phyloP scores from a whole-genome alignment of 1,284 basidiomycete genomes.

The Moesziomyces globuligerus region DNA sequence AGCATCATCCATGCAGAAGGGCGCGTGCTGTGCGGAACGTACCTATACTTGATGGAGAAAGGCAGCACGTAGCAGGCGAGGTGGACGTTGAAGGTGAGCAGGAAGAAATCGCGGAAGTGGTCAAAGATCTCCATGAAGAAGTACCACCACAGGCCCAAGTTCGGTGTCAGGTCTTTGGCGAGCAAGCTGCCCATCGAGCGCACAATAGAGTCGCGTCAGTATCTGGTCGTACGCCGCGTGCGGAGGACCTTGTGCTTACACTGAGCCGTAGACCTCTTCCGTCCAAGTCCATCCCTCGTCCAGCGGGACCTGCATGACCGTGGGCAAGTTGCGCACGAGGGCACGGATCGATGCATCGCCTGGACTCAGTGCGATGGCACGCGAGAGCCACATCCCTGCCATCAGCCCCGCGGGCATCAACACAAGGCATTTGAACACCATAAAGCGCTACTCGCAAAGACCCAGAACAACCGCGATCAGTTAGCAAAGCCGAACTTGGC shows the following conservation, averaged over 20 bases:
- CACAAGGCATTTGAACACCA: conserved; percentile 26
- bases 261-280: conserved; percentile 81
- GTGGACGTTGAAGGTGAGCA: conserved; percentile 93
- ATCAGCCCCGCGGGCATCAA: conserved; percentile 30
- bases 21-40: conserved; percentile 6
- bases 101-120: conserved; percentile 93
- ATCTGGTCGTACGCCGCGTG: too few relatives aligned
- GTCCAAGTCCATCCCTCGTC: conserved; percentile 76
- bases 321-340: conserved; percentile 15
- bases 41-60: conserved; percentile 86
- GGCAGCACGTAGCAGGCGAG: conserved; percentile 84
- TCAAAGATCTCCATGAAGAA: conserved; percentile 99
- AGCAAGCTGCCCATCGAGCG: conserved; percentile 16
- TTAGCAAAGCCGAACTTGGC: too few relatives aligned
- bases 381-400: conserved; percentile 31
- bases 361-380: conserved; percentile 35
- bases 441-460: conserved; percentile 7
- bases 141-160: conserved; percentile 97
- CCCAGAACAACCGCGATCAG: too few relatives aligned
- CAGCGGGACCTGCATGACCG: conserved; percentile 63
- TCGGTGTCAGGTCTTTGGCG: conserved; percentile 77
- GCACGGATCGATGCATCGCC: conserved; percentile 9
- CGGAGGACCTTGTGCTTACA: too few relatives aligned
- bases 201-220: not conserved
- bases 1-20: not conserved